Conservation (phyloP, 768 basidiomycete genomes). For the Suillus luteus region DNA sequence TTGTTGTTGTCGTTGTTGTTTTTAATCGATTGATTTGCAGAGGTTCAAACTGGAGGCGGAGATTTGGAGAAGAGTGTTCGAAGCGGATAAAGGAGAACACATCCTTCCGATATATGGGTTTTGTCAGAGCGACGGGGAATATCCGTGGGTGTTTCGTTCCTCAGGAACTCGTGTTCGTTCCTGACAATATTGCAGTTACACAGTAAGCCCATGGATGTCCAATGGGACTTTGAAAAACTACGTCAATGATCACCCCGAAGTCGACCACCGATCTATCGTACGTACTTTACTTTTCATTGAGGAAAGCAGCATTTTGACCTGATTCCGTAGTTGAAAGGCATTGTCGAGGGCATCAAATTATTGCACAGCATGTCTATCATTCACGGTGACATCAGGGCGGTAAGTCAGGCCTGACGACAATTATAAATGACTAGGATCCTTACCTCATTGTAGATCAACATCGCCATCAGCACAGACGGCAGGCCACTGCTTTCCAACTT, state of each 20-base stretch:
- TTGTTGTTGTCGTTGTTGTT: background rate
- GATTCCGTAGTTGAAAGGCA: conserved; percentile 43
- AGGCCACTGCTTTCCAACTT: conserved; percentile 60
- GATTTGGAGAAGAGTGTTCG: conserved; percentile 59
- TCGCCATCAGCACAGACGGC: conserved; percentile 46
- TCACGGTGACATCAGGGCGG: conserved; percentile 58
- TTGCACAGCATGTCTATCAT: conserved; percentile 58
- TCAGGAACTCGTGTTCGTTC: background rate
- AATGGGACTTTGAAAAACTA: conserved; percentile 53
- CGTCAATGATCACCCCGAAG: conserved; percentile 41
- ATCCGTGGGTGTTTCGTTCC: conserved; percentile 41
- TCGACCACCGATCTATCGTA: conserved; percentile 48
- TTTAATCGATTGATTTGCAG: conserved; percentile 25
- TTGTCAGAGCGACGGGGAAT: conserved; percentile 55
- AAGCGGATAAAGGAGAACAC: conserved; percentile 48
- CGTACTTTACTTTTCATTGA: background rate
- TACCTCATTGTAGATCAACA: conserved; percentile 41
- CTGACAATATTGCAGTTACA: conserved; percentile 41
- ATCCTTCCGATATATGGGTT: conserved; percentile 62
- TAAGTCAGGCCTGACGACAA: conserved; percentile 24
- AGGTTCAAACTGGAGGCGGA: conserved; percentile 54
- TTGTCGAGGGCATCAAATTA: conserved; percentile 48
- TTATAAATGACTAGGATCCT: background rate
- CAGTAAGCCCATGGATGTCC: conserved; percentile 59
- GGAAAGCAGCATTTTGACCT: background rate